Evolutionary conservation across 306 rosid species (phyloP).

Genomic region (Hippophae tibetana): DNA sequence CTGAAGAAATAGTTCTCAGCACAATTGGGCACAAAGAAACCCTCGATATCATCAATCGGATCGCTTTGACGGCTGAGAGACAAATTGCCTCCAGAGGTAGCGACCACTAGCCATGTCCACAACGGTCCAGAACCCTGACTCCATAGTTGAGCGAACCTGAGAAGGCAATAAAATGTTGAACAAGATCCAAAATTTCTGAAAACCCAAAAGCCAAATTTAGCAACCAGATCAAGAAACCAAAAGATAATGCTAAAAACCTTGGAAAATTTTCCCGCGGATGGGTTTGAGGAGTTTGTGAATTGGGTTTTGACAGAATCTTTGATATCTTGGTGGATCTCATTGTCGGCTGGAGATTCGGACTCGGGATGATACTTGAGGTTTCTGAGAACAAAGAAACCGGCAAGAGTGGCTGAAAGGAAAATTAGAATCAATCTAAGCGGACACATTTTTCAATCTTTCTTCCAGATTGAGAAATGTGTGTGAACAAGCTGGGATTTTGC

Average conservation of each 20-base stretch:
- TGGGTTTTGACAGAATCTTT: conserved; percentile 18
- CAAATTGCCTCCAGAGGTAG: conserved; percentile 81
- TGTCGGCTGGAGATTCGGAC: conserved; percentile 6
- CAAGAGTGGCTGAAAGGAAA: conserved; percentile 91
- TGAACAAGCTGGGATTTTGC: background rate
- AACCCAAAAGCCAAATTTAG: conserved; percentile 6
- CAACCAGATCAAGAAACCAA: background rate
- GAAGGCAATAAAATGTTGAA: conserved; percentile 4
- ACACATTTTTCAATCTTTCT: conserved; percentile 45
- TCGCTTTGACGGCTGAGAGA: conserved; percentile 35
- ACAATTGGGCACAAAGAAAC: background rate
- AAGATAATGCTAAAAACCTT: conserved; percentile 22
- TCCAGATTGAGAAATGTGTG: background rate
- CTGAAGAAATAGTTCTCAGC: conserved; percentile 6
- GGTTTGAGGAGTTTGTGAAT: conserved; percentile 27
- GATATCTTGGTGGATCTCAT: conserved; percentile 2
- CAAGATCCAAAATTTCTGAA: conserved; percentile 4
- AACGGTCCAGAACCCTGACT: conserved; percentile 70
- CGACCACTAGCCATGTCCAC: conserved; percentile 97
- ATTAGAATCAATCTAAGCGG: conserved; percentile 71
- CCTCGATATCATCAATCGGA: conserved; percentile 31
- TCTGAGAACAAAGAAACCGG: conserved; percentile 80
- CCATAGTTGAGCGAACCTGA: conserved; percentile 51
- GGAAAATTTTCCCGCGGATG: conserved; percentile 20
- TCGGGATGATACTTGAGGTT: conserved; percentile 52